Evolutionary conservation across 2,329 filamentous ascomycete genomes (phyloP).

Genomic region (Tolypocladium tundrense): DNA sequence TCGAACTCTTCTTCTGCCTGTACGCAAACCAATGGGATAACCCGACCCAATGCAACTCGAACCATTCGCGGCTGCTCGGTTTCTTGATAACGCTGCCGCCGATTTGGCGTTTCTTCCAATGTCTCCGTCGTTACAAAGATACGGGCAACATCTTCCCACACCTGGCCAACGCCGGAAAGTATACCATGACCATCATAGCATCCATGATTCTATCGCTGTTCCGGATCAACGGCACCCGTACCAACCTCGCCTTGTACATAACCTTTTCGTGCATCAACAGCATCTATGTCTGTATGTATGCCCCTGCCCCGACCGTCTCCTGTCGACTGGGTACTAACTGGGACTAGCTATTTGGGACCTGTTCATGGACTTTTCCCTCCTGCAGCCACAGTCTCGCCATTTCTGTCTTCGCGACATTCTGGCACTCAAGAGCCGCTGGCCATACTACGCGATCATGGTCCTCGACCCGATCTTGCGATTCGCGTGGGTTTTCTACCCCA

Average conservation of each 20-base stretch:
- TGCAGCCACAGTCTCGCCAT: slow-evolving; percentile 62
- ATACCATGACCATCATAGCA: slow-evolving; percentile 71
- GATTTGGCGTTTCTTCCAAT: slow-evolving; percentile 86
- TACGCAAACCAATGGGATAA: slow-evolving; percentile 72
- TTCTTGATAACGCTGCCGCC: slow-evolving; percentile 78
- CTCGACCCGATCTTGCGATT: slow-evolving; percentile 80
- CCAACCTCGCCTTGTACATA: slow-evolving; percentile 62
- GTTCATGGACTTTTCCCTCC: slow-evolving; percentile 91
- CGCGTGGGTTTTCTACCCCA: slow-evolving; percentile 88
- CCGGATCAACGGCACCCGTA: slow-evolving; percentile 54
- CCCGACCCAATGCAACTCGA: slow-evolving; percentile 73
- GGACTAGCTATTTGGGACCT: slow-evolving; percentile 73
- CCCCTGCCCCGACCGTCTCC: neutral
- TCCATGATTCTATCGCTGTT: slow-evolving; percentile 75
- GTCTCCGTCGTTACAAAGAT: slow-evolving; percentile 78
- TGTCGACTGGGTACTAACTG: neutral
- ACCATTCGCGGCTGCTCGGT: slow-evolving; percentile 70
- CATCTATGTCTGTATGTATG: slow-evolving; percentile 61
- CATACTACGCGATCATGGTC: slow-evolving; percentile 79
- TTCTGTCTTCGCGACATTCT: slow-evolving; percentile 65
- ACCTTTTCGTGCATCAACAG: slow-evolving; percentile 72
- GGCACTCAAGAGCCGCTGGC: slow-evolving; percentile 67
- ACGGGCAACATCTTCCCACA: slow-evolving; percentile 85
- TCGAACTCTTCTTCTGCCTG: slow-evolving; percentile 88
- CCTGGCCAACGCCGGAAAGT: slow-evolving; percentile 86